Evolutionary conservation across 2,329 filamentous ascomycete species (phyloP).

Genomic region (Huntiella bhutanensis): DNA sequence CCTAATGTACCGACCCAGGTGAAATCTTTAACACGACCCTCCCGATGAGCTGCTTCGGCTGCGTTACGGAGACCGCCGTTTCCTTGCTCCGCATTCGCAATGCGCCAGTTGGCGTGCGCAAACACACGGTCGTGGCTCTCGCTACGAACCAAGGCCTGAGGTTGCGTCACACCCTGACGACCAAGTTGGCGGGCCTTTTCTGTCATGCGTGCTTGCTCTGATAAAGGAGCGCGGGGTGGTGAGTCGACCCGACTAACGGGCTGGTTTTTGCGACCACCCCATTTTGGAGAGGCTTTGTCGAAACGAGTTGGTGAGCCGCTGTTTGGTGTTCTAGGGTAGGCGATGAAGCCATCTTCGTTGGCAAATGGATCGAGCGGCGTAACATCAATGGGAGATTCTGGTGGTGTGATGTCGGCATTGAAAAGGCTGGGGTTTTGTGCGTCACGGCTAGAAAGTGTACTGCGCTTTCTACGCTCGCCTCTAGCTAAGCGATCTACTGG

Average conservation of each 20-base stretch:
- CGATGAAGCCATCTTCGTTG: slow-evolving; percentile 39
- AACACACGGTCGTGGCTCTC: slow-evolving; percentile 52
- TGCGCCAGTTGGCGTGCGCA: slow-evolving; percentile 60
- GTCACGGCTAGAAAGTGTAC: slow-evolving; percentile 17
- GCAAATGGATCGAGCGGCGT: slow-evolving; percentile 29
- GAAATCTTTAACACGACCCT: slow-evolving; percentile 51
- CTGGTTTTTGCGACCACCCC: slow-evolving; percentile 60
- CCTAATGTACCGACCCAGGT: slow-evolving; percentile 86
- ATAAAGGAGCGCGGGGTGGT: slow-evolving; percentile 55
- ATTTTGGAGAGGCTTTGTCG: slow-evolving; percentile 57
- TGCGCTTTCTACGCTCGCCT: slow-evolving; percentile 14
- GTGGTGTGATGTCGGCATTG: slow-evolving; percentile 31
- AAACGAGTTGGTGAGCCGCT: slow-evolving; percentile 40
- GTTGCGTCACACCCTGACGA: slow-evolving; percentile 38
- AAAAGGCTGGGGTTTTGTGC: slow-evolving; percentile 32
- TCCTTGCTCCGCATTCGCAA: slow-evolving; percentile 73
- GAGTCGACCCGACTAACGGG: slow-evolving; percentile 57
- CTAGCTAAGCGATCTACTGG: slow-evolving; percentile 14
- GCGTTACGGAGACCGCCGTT: slow-evolving; percentile 87
- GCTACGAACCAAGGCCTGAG: slow-evolving; percentile 31
- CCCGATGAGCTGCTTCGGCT: slow-evolving; percentile 55
- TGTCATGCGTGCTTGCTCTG: slow-evolving; percentile 43
- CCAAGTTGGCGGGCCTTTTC: slow-evolving; percentile 35
- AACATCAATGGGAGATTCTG: slow-evolving; percentile 35
- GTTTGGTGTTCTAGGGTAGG: slow-evolving; percentile 23